These are phyloP conservation scores for Nakaseomyces glabratus DNA, from an alignment of 1,139 yeast species.

Conservation along the genomic window DNA sequence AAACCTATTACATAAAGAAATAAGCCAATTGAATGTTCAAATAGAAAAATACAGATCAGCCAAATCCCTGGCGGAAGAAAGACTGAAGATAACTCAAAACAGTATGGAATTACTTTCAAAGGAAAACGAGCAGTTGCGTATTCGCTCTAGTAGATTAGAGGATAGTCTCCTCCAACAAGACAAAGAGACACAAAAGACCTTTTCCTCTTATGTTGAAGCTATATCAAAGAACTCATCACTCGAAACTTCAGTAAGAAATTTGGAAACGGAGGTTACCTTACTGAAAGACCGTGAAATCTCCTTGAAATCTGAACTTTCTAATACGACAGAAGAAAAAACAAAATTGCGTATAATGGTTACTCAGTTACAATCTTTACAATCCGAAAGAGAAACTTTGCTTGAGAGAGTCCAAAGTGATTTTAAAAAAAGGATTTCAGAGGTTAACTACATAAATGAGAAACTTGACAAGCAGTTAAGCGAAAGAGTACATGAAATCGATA, in stretches of 20 bases:
- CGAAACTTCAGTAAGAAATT: conserved; percentile 38
- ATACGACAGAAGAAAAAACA: conserved; percentile 49
- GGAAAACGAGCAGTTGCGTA: conserved; percentile 40
- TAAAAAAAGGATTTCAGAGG: conserved; percentile 27
- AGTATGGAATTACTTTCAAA: conserved; percentile 34
- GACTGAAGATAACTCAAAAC: conserved; percentile 33
- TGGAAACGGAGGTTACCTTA: conserved; percentile 48
- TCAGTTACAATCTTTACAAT: conserved; percentile 52
- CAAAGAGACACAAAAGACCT: conserved; percentile 40
- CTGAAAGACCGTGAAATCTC: conserved; percentile 44
- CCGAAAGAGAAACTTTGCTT: conserved; percentile 51
- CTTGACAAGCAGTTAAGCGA: conserved; percentile 43
- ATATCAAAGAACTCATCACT: conserved; percentile 3
- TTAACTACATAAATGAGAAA: conserved; percentile 38
- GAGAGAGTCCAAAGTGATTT: conserved; percentile 42
- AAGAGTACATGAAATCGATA: conserved; percentile 40
- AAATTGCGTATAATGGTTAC: conserved; percentile 52
- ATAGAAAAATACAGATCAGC: conserved; percentile 42
- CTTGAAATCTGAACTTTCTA: conserved; percentile 46
- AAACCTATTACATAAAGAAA: conserved; percentile 38
- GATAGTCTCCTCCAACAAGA: conserved; percentile 48
- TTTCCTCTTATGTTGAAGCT: conserved; percentile 1
- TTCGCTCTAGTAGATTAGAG: conserved; percentile 43
- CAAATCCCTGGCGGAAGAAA: conserved; percentile 39
- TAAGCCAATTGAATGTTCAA: conserved; percentile 39